Evolutionary conservation across 306 rosid genomes (phyloP), one percentile per base, ranked within the genome.

Genomic region (Sicyos baderoa): DNA sequence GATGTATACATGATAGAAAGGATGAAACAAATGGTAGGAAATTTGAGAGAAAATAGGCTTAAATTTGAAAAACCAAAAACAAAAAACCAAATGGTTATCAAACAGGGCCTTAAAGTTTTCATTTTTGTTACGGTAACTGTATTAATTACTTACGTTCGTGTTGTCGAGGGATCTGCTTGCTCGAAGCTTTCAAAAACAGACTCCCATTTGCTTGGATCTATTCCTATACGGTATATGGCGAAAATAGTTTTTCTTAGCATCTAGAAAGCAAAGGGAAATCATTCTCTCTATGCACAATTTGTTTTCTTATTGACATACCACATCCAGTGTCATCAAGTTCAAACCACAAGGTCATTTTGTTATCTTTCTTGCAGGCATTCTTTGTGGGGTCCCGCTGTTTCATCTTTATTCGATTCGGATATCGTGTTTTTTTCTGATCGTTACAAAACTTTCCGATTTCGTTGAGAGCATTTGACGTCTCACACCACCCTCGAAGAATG

Each of bases 101-200:
- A n/a, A n/a, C n/a, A n/a, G n/a, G n/a, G n/a, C n/a, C n/a, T n/a
- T n/a, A n/a, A n/a, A n/a, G n/a, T n/a, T n/a, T 45, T 22, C 37
- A 22, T 65, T 44, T 65, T 44, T 19, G 19, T 44, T 19, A 19
- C 1, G 51, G 23, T 37, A n/a, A 48, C 18, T 19, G n/a, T 66
- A 12, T 48, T 48, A 48, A 11, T 32, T 76, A 75, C 96, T 85
- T 71, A 94, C 99, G 95, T 82, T 81, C 99, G 74, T 50, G 97
- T 94, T 44, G 99, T 94, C 44, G 99, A 88, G 77, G 97, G 99
- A 84, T 94, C 99, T 32, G 96, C 99, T 80, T 94, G 99, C 85
- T 94, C 99, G 74, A 94, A 94, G 86, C 99, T 94, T 82, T 94
- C 99, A 64, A 94, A 94, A 69, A 94, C 99, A 17, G 96, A 85